Evolutionary conservation across 2,329 filamentous ascomycete genomes (phyloP).

Genomic region (Fusarium sp.): DNA sequence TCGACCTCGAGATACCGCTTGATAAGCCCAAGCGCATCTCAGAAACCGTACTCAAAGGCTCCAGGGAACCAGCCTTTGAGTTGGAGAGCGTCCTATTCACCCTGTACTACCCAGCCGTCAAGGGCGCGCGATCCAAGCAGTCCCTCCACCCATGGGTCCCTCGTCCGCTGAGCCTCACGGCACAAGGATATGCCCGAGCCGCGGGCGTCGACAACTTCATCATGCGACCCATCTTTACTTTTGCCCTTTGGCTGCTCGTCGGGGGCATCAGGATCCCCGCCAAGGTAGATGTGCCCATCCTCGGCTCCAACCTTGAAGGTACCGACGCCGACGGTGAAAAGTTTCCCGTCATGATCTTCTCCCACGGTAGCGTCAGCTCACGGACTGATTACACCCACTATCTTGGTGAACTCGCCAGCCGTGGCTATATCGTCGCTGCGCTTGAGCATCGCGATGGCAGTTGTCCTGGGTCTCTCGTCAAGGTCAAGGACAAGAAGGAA

Average conservation of each 20-base stretch:
- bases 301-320: slow-evolving; percentile 39
- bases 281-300: slow-evolving; percentile 58
- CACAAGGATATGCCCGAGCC: slow-evolving; percentile 60
- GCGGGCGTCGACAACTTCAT: slow-evolving; percentile 58
- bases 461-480: slow-evolving; percentile 58
- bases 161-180: slow-evolving; percentile 57
- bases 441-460: slow-evolving; percentile 66
- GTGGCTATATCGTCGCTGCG: slow-evolving; percentile 61
- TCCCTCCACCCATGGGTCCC: slow-evolving; percentile 59
- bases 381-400: slow-evolving; percentile 65
- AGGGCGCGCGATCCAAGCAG: slow-evolving; percentile 40
- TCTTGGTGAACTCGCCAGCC: slow-evolving; percentile 62
- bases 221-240: slow-evolving; percentile 56
- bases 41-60: slow-evolving; percentile 49
- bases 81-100: slow-evolving; percentile 62
- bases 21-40: slow-evolving; percentile 47
- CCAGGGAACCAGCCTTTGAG: slow-evolving; percentile 56
- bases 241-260: slow-evolving; percentile 55
- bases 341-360: slow-evolving; percentile 63
- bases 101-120: slow-evolving; percentile 60
- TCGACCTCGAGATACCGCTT: slow-evolving; percentile 61
- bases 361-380: slow-evolving; percentile 63
- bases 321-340: slow-evolving; percentile 26
- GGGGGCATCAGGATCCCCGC: slow-evolving; percentile 61
- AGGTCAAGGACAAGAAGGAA: slow-evolving; percentile 45